These are phyloP conservation scores for Gaeumannomyces sp. DNA, from an alignment of 2,329 filamentous ascomycete genomes.

Conservation along the genomic window DNA sequence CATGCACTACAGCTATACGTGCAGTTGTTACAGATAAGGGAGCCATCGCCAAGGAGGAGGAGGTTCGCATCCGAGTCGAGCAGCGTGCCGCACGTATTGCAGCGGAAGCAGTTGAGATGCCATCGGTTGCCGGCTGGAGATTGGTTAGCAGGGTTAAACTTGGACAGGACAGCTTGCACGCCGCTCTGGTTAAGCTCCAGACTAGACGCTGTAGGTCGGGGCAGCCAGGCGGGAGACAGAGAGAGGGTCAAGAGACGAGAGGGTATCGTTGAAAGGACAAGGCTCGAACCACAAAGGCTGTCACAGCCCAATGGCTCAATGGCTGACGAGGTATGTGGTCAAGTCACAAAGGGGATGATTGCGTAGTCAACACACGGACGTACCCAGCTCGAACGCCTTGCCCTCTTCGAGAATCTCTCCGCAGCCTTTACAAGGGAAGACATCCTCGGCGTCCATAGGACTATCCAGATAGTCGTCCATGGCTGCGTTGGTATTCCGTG, in stretches of 20 bases:
- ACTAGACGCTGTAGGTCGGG: constrained; percentile 3
- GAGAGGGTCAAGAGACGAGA: constrained; percentile 4
- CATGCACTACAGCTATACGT: constrained; percentile 98
- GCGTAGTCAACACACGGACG: constrained; percentile 22
- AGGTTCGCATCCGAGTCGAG: constrained; percentile 98
- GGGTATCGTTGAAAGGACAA: background rate
- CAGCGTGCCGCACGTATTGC: constrained; percentile 89
- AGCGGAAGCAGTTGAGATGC: constrained; percentile 98
- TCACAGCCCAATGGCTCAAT: background rate
- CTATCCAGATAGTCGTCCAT: constrained; percentile 59
- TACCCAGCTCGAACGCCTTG: constrained; percentile 96
- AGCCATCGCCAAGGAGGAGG: constrained; percentile 92
- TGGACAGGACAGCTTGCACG: constrained; percentile 9
- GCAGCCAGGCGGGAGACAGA: constrained; percentile 6
- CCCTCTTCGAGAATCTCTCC: constrained; percentile 98
- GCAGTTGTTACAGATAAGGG: constrained; percentile 98
- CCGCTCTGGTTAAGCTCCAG: constrained; percentile 3
- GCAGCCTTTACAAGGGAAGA: constrained; percentile 87
- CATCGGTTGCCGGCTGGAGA: constrained; percentile 81
- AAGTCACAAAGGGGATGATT: background rate
- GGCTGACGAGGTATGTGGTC: background rate
- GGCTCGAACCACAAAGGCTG: background rate
- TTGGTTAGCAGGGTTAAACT: constrained; percentile 24
- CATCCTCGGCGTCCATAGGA: constrained; percentile 71
- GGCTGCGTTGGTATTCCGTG: constrained; percentile 34